Evolutionary conservation across 805 yeast genomes (phyloP).

Genomic region (Pichia ethanolica): DNA sequence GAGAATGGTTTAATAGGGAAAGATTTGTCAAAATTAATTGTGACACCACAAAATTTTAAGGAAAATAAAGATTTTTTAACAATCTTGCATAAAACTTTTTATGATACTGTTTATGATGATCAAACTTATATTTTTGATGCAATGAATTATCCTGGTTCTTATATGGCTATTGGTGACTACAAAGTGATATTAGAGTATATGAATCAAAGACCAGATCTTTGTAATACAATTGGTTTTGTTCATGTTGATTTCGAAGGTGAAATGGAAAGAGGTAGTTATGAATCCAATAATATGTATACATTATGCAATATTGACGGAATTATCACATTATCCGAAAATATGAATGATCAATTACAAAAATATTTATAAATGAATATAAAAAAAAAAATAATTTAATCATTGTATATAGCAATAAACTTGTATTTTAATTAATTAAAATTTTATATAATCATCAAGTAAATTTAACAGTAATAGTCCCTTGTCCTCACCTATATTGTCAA

Average conservation of each 20-base stretch:
- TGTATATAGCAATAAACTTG: background rate
- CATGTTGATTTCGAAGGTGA: conserved; percentile 47
- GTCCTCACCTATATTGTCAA: conserved; percentile 17
- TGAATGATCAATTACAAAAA: conserved; percentile 33
- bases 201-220: conserved; percentile 57
- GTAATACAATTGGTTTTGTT: conserved; percentile 65
- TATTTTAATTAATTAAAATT: conserved; percentile 12
- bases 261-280: conserved; percentile 48
- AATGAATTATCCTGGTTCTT: conserved; percentile 41
- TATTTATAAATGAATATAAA: background rate
- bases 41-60: conserved; percentile 20
- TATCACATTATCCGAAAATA: conserved; percentile 43
- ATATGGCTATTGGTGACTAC: conserved; percentile 67
- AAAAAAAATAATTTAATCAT: background rate
- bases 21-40: conserved; percentile 2
- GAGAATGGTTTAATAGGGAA: background rate
- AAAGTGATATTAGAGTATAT: conserved; percentile 52
- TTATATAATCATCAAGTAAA: conserved; percentile 39
- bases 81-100: conserved; percentile 19
- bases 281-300: conserved; percentile 53
- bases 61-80: conserved; percentile 21
- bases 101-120: conserved; percentile 32
- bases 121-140: conserved; percentile 51
- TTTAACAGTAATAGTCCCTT: conserved; percentile 34
- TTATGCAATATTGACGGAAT: conserved; percentile 43